Conservation (phyloP, 352 stramenopile genomes). For the Thalassiosira ordinaria region DNA sequence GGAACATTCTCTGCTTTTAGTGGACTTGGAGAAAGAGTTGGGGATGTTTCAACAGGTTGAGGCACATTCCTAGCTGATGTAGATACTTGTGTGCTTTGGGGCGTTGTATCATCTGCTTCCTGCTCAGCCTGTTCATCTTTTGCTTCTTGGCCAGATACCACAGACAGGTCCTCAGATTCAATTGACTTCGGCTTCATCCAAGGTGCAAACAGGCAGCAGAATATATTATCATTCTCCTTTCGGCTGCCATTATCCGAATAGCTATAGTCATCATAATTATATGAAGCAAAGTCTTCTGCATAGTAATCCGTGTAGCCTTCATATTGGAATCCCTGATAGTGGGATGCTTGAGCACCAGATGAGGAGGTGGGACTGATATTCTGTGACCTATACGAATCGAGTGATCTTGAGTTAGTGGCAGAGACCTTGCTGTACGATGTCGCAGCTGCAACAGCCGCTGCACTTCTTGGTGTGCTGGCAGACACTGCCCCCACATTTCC, state of each 20-base stretch:
- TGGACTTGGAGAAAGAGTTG: slow-evolving; percentile 17
- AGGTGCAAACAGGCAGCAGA: slow-evolving; percentile 58
- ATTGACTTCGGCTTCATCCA: slow-evolving; percentile 16
- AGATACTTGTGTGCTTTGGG: too few species aligned
- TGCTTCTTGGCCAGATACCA: neutral
- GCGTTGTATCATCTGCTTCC: neutral
- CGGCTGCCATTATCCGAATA: slow-evolving; percentile 9
- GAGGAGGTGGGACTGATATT: too few species aligned
- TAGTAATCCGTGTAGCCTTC: slow-evolving; percentile 62
- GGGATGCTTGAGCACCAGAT: neutral
- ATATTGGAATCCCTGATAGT: slow-evolving; percentile 56
- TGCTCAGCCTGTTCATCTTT: neutral
- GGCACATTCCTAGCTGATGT: too few species aligned
- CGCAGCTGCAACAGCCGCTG: neutral
- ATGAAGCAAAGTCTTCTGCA: slow-evolving; percentile 32
- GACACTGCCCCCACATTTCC: too few species aligned
- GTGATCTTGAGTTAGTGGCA: slow-evolving; percentile 25
- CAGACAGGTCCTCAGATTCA: neutral
- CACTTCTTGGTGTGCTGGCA: neutral
- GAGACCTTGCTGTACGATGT: slow-evolving; percentile 22
- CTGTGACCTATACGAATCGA: neutral
- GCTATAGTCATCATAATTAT: slow-evolving; percentile 35
- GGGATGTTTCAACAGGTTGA: neutral
- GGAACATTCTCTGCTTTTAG: neutral
- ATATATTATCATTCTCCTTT: slow-evolving; percentile 22